Base-by-base conservation (phyloP, 1,284 basidiomycete species). In the Trametes pubescens region DNA sequence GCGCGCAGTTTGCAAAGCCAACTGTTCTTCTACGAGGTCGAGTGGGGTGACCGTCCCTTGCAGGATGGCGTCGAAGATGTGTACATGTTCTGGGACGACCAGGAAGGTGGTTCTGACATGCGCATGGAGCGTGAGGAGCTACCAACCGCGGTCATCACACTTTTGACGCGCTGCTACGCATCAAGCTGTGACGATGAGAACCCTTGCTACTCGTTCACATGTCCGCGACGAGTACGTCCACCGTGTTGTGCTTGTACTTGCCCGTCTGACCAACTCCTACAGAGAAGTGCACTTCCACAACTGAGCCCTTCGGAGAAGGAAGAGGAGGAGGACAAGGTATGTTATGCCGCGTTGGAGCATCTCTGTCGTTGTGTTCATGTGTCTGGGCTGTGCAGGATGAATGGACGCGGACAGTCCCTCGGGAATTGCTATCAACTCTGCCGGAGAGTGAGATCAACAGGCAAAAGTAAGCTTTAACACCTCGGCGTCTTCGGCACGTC, bases 1-100 rank as follows among this genome's bases (percentile, higher is more conserved):
- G 96, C 95, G 0, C 89, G 94, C 32, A 93, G 92, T 66, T 81
- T 99, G 34, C 96, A 99, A 72, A 90, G 87, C 66, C 94, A 97
- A 75, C 84, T 98, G 8, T 98, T 96, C 83, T 96, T 99, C 75
- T 95, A 97, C 75, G 97, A 99, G 75, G 96, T 98, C 8, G 96
- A 98, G 76, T 98, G 96, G 94, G 95, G 94, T 37, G 88, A 90
- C 61, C 88, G 89, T 26, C 83, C 90, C 1, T 79, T 99, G 51
- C 89, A 92, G 63, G 97, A 98, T 73, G 92, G 94, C 5, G 91
- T 96, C 2, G 96, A 98, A 71, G 95, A 98, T 71, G 95, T 99
- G 7, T 98, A 95, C 78, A 95, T 94, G 86, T 98, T 99, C 80
- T 83, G 96, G 77, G 95, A 95, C 66, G 96, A 98, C 71, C 86